phyloP scores from a whole-genome alignment of 495 filamentous ascomycete genomes.

The Aspergillus heteromorphus region DNA sequence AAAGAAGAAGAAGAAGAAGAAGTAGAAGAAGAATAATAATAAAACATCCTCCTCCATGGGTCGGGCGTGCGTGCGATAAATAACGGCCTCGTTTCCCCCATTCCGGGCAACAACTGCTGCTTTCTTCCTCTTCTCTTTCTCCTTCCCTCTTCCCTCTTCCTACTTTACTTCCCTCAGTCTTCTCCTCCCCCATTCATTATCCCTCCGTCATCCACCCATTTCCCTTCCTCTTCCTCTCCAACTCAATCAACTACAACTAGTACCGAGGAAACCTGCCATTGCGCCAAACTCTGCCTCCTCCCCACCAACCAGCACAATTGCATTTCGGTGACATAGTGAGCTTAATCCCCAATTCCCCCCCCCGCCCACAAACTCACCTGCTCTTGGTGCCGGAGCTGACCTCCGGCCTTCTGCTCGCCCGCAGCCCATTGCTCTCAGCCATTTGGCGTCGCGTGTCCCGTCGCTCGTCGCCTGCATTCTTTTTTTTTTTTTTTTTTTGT shows the following conservation, averaged over 20 bases:
- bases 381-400: neutral
- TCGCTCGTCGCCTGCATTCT: no score
- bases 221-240: neutral
- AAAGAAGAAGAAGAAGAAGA: no score
- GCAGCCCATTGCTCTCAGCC: neutral
- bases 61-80: slow-evolving; percentile 4
- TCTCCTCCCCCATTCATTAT: slow-evolving; percentile 1
- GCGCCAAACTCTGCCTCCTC: slow-evolving; percentile 2
- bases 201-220: neutral
- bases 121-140: slow-evolving; percentile 5
- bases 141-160: slow-evolving; percentile 6
- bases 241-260: no score
- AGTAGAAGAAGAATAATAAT: no score
- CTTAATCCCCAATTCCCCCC: no score
- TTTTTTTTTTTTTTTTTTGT: no score
- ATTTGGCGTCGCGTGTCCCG: neutral
- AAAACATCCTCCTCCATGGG: no score
- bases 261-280: neutral
- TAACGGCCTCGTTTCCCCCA: slow-evolving; percentile 8
- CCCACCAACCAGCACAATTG: slow-evolving; percentile 2
- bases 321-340: slow-evolving; percentile 12
- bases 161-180: neutral
- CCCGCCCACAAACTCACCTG: slow-evolving; percentile 12
- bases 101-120: neutral
- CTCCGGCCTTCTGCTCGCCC: neutral